phyloP scores from a whole-genome alignment of 257 asterid genomes.

The Gentiana straminea region DNA sequence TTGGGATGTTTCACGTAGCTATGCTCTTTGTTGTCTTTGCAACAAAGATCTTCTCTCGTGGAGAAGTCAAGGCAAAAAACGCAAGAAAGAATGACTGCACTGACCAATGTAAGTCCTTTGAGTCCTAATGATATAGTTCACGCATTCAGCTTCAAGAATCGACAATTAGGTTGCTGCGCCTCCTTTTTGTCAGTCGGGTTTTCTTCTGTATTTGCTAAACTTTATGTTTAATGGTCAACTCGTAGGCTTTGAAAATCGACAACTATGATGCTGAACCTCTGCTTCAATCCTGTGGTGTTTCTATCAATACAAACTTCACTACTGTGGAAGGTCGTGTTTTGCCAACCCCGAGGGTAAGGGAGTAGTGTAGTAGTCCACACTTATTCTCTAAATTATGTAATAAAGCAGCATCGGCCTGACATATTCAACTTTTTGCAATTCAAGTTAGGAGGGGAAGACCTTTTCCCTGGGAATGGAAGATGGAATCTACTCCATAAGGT shows the following conservation, averaged over 20 bases:
- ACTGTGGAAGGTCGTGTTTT: constrained; percentile 83
- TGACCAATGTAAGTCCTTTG: constrained; percentile 41
- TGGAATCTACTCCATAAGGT: no score
- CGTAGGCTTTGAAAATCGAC: constrained; percentile 68
- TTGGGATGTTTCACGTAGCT: constrained; percentile 29
- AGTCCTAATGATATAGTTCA: no score
- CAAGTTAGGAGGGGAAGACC: no score
- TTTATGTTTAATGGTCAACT: no score
- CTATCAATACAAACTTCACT: constrained; percentile 50
- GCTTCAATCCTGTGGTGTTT: constrained; percentile 67
- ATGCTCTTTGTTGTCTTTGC: constrained; percentile 65
- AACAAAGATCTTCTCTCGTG: constrained; percentile 75
- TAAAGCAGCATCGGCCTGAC: no score
- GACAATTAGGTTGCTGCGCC: constrained; percentile 6
- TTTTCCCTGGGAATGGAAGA: no score
- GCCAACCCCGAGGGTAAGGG: constrained; percentile 68
- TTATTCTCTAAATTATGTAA: no score
- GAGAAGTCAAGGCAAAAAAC: constrained; percentile 93
- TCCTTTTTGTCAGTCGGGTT: no score
- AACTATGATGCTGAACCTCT: constrained; percentile 75
- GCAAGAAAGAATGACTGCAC: constrained; percentile 65
- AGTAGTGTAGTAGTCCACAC: no score
- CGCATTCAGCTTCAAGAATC: no score
- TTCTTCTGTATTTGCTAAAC: no score
- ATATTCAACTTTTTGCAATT: no score